phyloP scores from a whole-genome alignment of 2,329 filamentous ascomycete species.

The Mycocentrospora acerina region DNA sequence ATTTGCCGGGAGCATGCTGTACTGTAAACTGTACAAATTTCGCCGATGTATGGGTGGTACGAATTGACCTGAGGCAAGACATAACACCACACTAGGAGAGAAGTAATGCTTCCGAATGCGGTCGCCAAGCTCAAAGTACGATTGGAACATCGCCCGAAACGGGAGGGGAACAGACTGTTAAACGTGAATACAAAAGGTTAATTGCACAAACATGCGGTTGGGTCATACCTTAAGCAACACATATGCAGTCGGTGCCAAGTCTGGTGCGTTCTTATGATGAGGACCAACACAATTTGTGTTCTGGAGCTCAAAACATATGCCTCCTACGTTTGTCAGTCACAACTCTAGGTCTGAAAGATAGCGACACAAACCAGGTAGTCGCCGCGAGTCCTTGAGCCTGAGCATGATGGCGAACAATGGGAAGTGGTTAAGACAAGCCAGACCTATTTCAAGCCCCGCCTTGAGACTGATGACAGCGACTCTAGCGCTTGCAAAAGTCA shows the following conservation, averaged over 20 bases:
- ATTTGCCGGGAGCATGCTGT: constrained; percentile 90
- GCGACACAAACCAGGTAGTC: constrained; percentile 69
- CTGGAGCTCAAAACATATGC: constrained; percentile 87
- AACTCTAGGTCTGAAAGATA: not conserved
- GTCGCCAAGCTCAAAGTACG: constrained; percentile 92
- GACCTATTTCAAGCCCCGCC: constrained; percentile 82
- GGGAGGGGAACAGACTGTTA: constrained; percentile 74
- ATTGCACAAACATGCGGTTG: constrained; percentile 2
- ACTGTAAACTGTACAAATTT: constrained; percentile 93
- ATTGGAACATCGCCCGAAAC: constrained; percentile 92
- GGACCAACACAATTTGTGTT: constrained; percentile 58
- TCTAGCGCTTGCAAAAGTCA: constrained; percentile 90
- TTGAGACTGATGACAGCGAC: constrained; percentile 96
- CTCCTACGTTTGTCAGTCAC: constrained; percentile 49
- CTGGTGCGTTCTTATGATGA: constrained; percentile 38
- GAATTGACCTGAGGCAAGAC: constrained; percentile 85
- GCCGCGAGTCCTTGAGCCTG: constrained; percentile 84
- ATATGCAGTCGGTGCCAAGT: constrained; percentile 68
- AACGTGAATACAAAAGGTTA: not conserved
- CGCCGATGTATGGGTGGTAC: constrained; percentile 94
- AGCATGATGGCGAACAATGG: constrained; percentile 97
- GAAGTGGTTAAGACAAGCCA: constrained; percentile 96
- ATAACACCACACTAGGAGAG: constrained; percentile 82
- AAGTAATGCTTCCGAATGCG: constrained; percentile 95
- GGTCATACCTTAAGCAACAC: constrained; percentile 75